Percentiles rank a stretch among this genome's conserved stretches.
These are phyloP conservation scores for Pseudopyrenochaeta lycopersici DNA, from an alignment of 2,329 filamentous ascomycete species.

Conservation along the genomic window DNA sequence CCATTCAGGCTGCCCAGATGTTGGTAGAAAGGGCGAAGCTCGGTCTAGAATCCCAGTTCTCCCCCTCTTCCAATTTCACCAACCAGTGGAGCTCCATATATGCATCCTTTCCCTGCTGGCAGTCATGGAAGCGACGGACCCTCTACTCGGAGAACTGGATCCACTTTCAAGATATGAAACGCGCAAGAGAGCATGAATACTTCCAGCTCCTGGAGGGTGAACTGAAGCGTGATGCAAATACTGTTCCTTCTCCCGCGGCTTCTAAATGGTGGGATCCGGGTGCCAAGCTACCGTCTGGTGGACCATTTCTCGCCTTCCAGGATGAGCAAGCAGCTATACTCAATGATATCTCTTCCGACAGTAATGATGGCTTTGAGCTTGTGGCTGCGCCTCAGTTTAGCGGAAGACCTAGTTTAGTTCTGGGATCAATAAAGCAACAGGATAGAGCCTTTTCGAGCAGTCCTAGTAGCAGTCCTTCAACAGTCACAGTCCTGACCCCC, in stretches of 20 bases:
- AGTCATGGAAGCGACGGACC: background rate
- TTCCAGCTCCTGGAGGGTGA: background rate
- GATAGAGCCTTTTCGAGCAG: too few relatives aligned
- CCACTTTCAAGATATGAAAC: background rate
- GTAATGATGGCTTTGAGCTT: too few relatives aligned
- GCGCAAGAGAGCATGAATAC: background rate
- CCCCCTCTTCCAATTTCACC: background rate
- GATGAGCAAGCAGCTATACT: too few relatives aligned
- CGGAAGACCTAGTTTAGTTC: too few relatives aligned
- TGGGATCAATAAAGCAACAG: too few relatives aligned
- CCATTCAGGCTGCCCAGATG: background rate
- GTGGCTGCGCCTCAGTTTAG: too few relatives aligned
- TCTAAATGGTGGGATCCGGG: background rate
- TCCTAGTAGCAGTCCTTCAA: too few relatives aligned
- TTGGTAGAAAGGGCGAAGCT: background rate
- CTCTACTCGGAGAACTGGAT: background rate
- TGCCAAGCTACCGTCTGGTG: too few relatives aligned
- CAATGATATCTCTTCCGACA: too few relatives aligned
- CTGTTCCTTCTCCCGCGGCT: background rate
- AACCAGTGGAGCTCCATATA: background rate
- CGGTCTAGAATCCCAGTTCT: background rate
- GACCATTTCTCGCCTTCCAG: too few relatives aligned
- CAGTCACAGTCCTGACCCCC: too few relatives aligned
- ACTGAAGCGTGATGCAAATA: background rate
- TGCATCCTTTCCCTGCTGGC: background rate